Base-by-base conservation (phyloP, 164 flowering plant species). In the Stephania yunnanensis region DNA sequence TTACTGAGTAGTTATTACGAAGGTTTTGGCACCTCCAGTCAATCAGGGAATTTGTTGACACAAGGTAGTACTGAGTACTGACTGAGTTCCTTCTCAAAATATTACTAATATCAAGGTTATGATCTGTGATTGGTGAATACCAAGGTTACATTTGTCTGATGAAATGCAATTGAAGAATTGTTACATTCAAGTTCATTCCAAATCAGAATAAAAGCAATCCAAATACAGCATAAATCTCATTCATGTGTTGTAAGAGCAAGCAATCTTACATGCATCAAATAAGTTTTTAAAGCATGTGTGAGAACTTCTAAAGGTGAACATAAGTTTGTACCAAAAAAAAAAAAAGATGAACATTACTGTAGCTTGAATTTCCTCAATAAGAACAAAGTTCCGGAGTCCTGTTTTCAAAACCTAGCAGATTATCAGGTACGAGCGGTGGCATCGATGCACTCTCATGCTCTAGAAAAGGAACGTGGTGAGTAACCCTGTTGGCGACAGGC, bases 401-500 rank as follows among this genome's bases (percentile, higher is more conserved):
- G 20, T 58, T 58, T 19, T 58, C 66, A 22, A 65, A 22, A 65
- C 4, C 68, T 22, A 9, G 7, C 68, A 65, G 29, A 22, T 65
- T 65, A 65, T 7, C 29, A 65, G 31, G 29, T 10, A 65, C 10
- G 7, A 65, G 4, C 6, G 68, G 68, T 65, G 9, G 68, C 17
- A 22, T 65, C 20, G 30, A 12, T 65, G 68, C 70, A 25, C 64
- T 68, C 67, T 70, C 70, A 76, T 10, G 44, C 46, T 44, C 30
- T 69, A 53, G 19, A 20, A 10, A 36, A 58, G 31, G 15, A 74
- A 58, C 73, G 64, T 3, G 19, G 73, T 20, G 63, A 50, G 22
- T 25, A 69, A 19, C 19, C 42, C 76, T 29, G 63, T 46, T 9
- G 78, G 68, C 36, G 76, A 70, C 7, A 68, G 71, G 46, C 70